Evolutionary conservation across 2,329 filamentous ascomycete species (phyloP), one percentile per base, ranked within the genome.

Genomic region (Calonectria hongkongensis): DNA sequence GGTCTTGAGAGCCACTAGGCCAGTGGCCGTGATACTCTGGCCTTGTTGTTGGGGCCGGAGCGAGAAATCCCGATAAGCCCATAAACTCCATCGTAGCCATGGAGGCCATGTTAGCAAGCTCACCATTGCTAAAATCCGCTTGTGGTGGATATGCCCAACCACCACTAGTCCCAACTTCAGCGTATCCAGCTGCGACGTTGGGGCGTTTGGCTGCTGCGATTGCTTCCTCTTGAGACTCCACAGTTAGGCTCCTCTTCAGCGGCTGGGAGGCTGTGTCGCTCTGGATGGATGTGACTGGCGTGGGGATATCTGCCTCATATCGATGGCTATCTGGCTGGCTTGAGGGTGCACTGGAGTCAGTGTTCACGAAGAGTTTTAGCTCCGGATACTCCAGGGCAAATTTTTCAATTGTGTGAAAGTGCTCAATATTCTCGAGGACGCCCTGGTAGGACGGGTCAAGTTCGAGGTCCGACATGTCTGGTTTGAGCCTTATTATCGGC

Each of bases 161-260:
- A 1, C 10, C 1, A 5, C 2, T 7, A 7, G 41, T 2, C 4
- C 4, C 33, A 1, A 21, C 10, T 25, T 4, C 12, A 10, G n/a
- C 13, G 2, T 33, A 7, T 6, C 6, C 13, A 9, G 6, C 25
- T 10, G 54, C 25, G n/a, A 16, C 3, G 15, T 25, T 39, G 3
- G 15, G 15, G 12, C 54, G 54, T 21, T 58, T 39, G 1, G 33
- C n/a, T 4, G n/a, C 9, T n/a, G 28, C 7, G 5, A 33, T 21
- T 25, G n/a, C 13, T 16, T 58, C 54, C 16, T 58, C 33, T 10
- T 58, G 21, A 41, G 25, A 4, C 10, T 18, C 36, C 16, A 13
- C 13, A 3, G 30, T n/a, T 10, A 39, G 15, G 9, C 36, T 41
- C 21, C 54, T 58, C 54, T 58, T 58, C 12, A 58, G 21, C 1